Conservation (phyloP, 176 grass and related monocot species). For the Bolboschoenus planiculmis region DNA sequence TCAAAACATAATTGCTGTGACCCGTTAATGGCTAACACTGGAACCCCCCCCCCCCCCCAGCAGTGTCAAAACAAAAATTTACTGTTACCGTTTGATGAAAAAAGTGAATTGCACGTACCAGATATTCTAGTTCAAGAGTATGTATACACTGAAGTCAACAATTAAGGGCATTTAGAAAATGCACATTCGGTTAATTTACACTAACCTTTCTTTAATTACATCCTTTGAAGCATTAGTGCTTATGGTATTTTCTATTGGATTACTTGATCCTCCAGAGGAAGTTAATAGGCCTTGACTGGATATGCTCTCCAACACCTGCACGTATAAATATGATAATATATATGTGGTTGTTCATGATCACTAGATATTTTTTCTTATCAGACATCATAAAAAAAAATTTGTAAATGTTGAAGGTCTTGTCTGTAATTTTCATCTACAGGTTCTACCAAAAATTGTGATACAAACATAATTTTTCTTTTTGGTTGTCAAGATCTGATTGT, state of each 20-base stretch:
- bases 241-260: neutral
- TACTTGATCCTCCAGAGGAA: conserved; percentile 33
- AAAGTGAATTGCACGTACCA: neutral
- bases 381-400: too few species aligned
- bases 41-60: neutral
- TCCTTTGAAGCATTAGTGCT: neutral
- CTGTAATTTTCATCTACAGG: neutral
- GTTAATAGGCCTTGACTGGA: conserved; percentile 45
- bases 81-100: conserved; percentile 14
- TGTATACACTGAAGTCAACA: neutral
- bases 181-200: neutral
- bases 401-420: too few species aligned
- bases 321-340: too few species aligned
- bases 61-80: neutral
- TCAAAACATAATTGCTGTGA: neutral
- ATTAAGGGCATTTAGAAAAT: neutral
- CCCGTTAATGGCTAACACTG: conserved; percentile 15
- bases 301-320: conserved; percentile 49
- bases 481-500: neutral
- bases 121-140: neutral
- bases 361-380: neutral
- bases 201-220: conserved; percentile 20
- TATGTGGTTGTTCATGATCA: neutral
- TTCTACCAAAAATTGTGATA: neutral
- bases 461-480: neutral